A percentile compares a stretch with the other conserved stretches of the same genome.
These are phyloP conservation scores for Linderniella brevidens DNA, from an alignment of 257 asterid genomes.

Conservation along the genomic window DNA sequence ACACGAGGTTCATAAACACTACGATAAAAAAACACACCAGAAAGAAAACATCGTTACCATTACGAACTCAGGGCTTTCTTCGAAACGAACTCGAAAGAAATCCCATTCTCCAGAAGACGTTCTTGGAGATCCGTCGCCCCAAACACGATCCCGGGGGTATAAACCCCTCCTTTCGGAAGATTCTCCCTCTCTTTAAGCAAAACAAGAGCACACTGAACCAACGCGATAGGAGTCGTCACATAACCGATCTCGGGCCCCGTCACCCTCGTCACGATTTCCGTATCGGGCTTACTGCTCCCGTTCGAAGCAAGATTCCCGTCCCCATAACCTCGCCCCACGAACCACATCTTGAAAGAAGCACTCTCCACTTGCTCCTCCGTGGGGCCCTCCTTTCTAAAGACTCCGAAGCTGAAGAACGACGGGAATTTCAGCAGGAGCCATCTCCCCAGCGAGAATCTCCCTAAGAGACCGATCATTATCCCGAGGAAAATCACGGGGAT, in stretches of 20 bases:
- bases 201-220: constrained; percentile 64
- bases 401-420: constrained; percentile 48
- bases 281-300: constrained; percentile 39
- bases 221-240: constrained; percentile 57
- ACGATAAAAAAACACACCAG: no score
- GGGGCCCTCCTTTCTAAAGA: constrained; percentile 64
- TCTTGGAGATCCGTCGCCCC: constrained; percentile 63
- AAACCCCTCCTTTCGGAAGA: constrained; percentile 79
- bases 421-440: constrained; percentile 59
- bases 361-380: constrained; percentile 68
- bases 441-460: constrained; percentile 34
- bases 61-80: constrained; percentile 15
- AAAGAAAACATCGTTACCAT: no score
- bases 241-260: constrained; percentile 94
- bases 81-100: constrained; percentile 64
- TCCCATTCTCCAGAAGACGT: constrained; percentile 60
- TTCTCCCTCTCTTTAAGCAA: constrained; percentile 31
- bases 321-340: constrained; percentile 61
- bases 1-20: no score
- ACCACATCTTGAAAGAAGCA: constrained; percentile 87
- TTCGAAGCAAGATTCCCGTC: constrained; percentile 25
- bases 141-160: constrained; percentile 75
- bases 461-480: constrained; percentile 38
- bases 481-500: constrained; percentile 36
- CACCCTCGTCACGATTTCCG: constrained; percentile 70